Percentiles rank a stretch among this genome's conserved stretches.
phyloP scores from a whole-genome alignment of 805 yeast species.

The Saturnispora bothae region DNA sequence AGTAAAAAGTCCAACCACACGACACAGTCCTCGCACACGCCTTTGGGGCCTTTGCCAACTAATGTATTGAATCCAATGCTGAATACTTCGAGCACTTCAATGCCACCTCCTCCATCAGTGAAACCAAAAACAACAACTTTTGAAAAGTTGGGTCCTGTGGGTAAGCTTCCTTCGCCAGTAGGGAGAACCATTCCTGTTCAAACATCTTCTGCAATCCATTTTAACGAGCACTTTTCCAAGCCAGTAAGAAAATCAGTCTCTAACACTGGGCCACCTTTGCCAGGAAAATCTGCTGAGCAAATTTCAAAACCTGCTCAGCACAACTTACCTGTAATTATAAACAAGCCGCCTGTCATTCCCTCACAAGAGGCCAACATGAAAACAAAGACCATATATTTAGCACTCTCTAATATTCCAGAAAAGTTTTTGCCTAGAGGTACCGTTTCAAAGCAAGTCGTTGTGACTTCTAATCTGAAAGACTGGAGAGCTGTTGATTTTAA shows the following conservation, averaged over 20 bases:
- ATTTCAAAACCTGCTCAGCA: too few relatives aligned
- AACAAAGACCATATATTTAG: too few relatives aligned
- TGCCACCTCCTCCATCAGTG: background rate
- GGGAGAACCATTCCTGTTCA: conserved; percentile 27
- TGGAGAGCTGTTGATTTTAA: conserved; percentile 42
- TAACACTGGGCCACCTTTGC: too few relatives aligned
- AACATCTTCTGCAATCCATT: conserved; percentile 22
- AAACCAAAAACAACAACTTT: conserved; percentile 14
- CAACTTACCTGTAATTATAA: too few relatives aligned
- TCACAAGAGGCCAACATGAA: too few relatives aligned
- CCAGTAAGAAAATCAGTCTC: too few relatives aligned
- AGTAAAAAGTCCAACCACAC: background rate
- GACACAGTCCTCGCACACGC: background rate
- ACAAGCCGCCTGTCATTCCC: too few relatives aligned
- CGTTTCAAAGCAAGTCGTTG: conserved; percentile 33
- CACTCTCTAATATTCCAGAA: conserved; percentile 27
- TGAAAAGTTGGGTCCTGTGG: conserved; percentile 28
- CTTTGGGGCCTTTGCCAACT: background rate
- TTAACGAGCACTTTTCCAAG: too few relatives aligned
- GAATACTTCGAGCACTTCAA: background rate
- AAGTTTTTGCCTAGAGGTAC: conserved; percentile 29
- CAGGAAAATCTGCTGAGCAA: too few relatives aligned
- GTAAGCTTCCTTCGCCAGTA: conserved; percentile 25
- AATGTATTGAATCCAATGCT: too few relatives aligned
- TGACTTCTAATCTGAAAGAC: conserved; percentile 50